A percentile compares a stretch with the other conserved stretches of the same genome.
Evolutionary conservation across 2,329 filamentous ascomycete species (phyloP).

Genomic region (Hortaea werneckii): DNA sequence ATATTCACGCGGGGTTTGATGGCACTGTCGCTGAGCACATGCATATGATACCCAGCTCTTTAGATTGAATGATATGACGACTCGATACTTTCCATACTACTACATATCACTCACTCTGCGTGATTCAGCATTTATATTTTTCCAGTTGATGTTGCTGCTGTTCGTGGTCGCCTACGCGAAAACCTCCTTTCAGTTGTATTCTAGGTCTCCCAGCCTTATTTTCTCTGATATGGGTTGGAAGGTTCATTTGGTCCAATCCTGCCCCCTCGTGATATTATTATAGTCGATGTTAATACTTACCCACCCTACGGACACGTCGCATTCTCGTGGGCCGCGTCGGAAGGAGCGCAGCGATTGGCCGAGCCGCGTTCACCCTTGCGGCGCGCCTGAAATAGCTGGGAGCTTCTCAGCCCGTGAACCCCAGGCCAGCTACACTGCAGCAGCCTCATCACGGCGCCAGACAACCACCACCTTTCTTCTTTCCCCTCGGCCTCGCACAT

Average conservation of each 20-base stretch:
- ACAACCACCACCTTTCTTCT: neutral
- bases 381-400: neutral
- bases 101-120: no score
- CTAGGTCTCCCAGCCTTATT: no score
- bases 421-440: neutral
- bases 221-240: no score
- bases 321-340: no score
- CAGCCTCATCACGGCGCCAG: neutral
- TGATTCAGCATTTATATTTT: no score
- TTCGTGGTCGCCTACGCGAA: no score
- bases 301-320: no score
- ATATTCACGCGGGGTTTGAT: neutral
- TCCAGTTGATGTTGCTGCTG: no score
- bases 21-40: neutral
- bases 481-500: neutral
- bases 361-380: neutral
- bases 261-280: no score
- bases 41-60: constrained; percentile 4
- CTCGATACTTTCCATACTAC: neutral
- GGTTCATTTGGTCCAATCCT: no score
- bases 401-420: neutral
- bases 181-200: no score
- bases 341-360: neutral
- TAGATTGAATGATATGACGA: constrained; percentile 1
- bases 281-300: no score